These are phyloP conservation scores for Ampelocalamus luodianensis DNA, from an alignment of 176 grass and related monocot genomes.

Conservation along the genomic window DNA sequence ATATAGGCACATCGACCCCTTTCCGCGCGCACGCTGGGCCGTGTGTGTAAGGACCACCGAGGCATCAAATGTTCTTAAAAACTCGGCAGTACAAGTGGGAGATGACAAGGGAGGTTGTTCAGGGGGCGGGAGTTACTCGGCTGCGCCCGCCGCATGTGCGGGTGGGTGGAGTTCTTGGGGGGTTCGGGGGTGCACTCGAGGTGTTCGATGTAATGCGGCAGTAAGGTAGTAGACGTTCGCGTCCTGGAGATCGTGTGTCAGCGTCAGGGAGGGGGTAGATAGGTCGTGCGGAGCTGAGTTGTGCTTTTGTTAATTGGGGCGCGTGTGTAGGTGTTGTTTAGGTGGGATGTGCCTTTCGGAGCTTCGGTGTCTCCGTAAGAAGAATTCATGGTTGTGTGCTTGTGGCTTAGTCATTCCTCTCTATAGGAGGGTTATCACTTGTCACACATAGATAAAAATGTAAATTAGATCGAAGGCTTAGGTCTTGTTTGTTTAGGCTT, in stretches of 20 bases:
- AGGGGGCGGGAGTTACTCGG: constrained; percentile 2
- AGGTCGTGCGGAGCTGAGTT: constrained; percentile 11
- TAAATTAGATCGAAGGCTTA: not conserved
- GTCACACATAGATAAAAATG: not conserved
- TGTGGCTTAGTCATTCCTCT: constrained; percentile 13
- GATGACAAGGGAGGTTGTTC: constrained; percentile 28
- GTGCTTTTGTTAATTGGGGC: not conserved
- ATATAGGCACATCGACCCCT: not conserved
- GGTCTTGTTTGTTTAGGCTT: too few relatives aligned
- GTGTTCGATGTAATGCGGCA: constrained; percentile 39
- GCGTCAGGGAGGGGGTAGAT: constrained; percentile 29
- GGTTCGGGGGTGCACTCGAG: constrained; percentile 1
- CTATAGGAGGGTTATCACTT: not conserved
- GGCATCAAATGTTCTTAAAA: constrained; percentile 36
- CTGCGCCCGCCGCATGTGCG: constrained; percentile 21
- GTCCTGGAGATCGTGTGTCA: constrained; percentile 36
- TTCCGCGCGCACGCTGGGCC: constrained; percentile 17
- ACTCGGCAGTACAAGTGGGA: not conserved
- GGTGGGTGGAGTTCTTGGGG: not conserved
- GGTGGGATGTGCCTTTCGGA: constrained; percentile 37
- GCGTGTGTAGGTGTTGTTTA: constrained; percentile 38
- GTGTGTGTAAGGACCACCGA: not conserved
- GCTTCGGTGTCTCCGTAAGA: not conserved
- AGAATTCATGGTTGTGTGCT: constrained; percentile 33
- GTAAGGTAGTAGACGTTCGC: not conserved